A percentile compares a stretch with the other conserved stretches of the same genome.
Conservation (phyloP, 1,284 basidiomycete species). For the Flammula alnicola region DNA sequence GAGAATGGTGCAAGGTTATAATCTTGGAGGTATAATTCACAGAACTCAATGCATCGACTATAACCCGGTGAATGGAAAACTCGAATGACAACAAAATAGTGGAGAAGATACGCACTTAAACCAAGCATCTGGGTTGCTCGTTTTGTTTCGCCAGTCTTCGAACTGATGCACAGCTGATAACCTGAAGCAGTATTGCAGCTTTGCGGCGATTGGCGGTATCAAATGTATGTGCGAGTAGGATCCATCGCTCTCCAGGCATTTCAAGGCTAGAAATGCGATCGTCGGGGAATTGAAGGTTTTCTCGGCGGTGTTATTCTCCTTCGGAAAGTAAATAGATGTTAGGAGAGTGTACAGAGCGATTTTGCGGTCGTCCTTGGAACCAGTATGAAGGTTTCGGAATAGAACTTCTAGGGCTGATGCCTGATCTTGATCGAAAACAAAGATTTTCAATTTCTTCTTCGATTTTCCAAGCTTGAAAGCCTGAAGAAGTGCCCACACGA, state of each 20-base stretch:
- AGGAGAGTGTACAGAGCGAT: not conserved
- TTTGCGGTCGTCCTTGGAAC: not conserved
- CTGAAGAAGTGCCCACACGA: not conserved
- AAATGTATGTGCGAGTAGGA: conserved; percentile 3
- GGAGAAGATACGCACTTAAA: not conserved
- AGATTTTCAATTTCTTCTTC: not conserved
- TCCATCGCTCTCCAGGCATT: not conserved
- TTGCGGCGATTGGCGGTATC: conserved; percentile 5
- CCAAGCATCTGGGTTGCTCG: conserved; percentile 1
- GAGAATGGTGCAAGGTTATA: conserved; percentile 10
- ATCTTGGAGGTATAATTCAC: not conserved
- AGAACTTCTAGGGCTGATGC: not conserved
- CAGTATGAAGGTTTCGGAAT: not conserved
- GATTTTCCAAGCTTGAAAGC: not conserved
- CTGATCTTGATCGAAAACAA: not conserved
- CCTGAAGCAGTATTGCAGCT: conserved; percentile 8
- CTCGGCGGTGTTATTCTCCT: not conserved
- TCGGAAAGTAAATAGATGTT: conserved; percentile 1
- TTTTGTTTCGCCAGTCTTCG: not conserved
- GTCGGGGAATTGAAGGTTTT: not conserved
- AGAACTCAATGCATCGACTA: not conserved
- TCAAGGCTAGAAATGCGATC: conserved; percentile 2
- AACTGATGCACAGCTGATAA: not conserved
- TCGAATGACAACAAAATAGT: not conserved
- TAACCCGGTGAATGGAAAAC: not conserved